These are phyloP conservation scores for Apodospora peruviana DNA, from an alignment of 495 filamentous ascomycete genomes.

Conservation along the genomic window DNA sequence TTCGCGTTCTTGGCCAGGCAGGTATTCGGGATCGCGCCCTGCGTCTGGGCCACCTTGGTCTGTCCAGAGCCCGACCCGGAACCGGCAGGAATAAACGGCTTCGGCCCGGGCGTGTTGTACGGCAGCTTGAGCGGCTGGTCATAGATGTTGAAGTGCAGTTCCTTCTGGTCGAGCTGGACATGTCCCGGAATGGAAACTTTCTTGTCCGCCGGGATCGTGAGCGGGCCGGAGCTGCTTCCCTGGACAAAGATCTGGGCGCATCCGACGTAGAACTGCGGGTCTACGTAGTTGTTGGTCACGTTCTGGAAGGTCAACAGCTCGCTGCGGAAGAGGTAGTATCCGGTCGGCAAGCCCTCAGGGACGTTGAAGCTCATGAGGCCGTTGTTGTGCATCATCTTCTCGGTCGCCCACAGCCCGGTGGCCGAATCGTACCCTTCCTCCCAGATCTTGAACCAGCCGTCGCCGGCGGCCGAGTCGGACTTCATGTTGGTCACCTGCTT, in stretches of 20 bases:
- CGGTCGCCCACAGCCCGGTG: slow-evolving; percentile 58
- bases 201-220: slow-evolving; percentile 34
- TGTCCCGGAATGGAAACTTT: slow-evolving; percentile 60
- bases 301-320: slow-evolving; percentile 67
- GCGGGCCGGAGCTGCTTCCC: slow-evolving; percentile 32
- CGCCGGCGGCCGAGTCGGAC: slow-evolving; percentile 41
- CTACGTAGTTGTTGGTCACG: slow-evolving; percentile 41
- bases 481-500: slow-evolving; percentile 51
- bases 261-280: slow-evolving; percentile 62
- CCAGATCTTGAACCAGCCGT: slow-evolving; percentile 79
- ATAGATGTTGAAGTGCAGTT: slow-evolving; percentile 61
- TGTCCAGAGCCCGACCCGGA: slow-evolving; percentile 3
- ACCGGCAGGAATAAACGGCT: slow-evolving; percentile 32
- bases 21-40: slow-evolving; percentile 41
- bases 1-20: slow-evolving; percentile 63
- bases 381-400: slow-evolving; percentile 57
- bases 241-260: slow-evolving; percentile 66
- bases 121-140: slow-evolving; percentile 24
- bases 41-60: slow-evolving; percentile 21
- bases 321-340: slow-evolving; percentile 62
- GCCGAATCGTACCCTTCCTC: slow-evolving; percentile 54
- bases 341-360: slow-evolving; percentile 53
- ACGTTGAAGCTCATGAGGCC: slow-evolving; percentile 57
- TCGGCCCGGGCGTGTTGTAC: slow-evolving; percentile 58
- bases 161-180: slow-evolving; percentile 43